A percentile compares a stretch with the other conserved stretches of the same genome.
These are phyloP conservation scores for Paragyromitra xinjiangensis DNA, from an alignment of 495 filamentous ascomycete genomes.

Conservation along the genomic window DNA sequence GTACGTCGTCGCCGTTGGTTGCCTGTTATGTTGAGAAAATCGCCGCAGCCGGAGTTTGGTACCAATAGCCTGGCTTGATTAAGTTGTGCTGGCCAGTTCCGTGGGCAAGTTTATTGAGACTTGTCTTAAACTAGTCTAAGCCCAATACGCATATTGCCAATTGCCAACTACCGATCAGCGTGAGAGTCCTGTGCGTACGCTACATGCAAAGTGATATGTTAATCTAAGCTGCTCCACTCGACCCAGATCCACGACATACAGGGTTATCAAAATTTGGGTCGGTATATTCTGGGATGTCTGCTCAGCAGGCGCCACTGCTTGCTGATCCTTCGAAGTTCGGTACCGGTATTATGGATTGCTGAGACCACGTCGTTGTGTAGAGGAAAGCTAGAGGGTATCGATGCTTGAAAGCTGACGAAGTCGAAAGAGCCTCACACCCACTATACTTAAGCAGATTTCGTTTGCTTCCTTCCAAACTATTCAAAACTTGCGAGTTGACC, in stretches of 20 bases:
- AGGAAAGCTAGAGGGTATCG: neutral
- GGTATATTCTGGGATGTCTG: neutral
- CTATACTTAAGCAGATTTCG: constrained; percentile 7
- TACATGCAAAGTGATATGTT: constrained; percentile 7
- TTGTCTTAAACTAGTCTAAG: neutral
- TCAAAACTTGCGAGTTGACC: neutral
- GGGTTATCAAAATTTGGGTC: neutral
- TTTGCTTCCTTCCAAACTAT: constrained; percentile 13
- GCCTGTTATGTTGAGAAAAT: constrained; percentile 6
- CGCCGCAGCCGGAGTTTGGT: constrained; percentile 9
- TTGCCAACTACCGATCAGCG: neutral
- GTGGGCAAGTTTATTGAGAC: constrained; percentile 6
- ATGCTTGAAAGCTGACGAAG: neutral
- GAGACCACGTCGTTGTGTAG: neutral
- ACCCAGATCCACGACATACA: constrained; percentile 2
- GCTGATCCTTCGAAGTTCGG: neutral
- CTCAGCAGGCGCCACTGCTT: neutral
- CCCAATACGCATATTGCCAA: constrained; percentile 2
- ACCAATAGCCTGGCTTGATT: neutral
- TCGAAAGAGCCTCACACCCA: constrained; percentile 3
- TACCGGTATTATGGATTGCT: constrained; percentile 15
- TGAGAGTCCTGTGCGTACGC: constrained; percentile 3
- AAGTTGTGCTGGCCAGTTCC: neutral
- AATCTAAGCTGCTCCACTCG: neutral
- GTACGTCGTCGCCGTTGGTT: constrained; percentile 8